Percentiles rank a stretch among this genome's conserved stretches.
Evolutionary conservation across 2,329 filamentous ascomycete species (phyloP).

Genomic region (Fusarium algeriense): DNA sequence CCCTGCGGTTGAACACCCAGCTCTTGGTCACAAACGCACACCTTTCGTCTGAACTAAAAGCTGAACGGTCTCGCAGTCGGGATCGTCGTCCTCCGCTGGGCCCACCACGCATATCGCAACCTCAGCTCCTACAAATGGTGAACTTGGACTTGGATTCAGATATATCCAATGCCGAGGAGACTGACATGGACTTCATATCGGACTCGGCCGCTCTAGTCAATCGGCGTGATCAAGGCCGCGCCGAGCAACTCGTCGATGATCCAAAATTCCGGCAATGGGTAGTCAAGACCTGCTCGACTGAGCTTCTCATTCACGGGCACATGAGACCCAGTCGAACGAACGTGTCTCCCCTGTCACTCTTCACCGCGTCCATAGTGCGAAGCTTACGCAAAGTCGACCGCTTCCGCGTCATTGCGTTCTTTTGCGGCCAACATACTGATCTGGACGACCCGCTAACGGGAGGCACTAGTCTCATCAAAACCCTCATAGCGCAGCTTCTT

Average conservation of each 20-base stretch:
- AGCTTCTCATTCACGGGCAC: not conserved
- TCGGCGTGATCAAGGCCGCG: not conserved
- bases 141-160: not conserved
- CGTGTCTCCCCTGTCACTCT: not conserved
- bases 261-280: not conserved
- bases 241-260: not conserved
- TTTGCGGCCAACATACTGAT: not conserved
- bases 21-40: not conserved
- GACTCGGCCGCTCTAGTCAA: not conserved
- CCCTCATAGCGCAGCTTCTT: not conserved
- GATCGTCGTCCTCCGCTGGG: not conserved
- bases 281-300: not conserved
- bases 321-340: not conserved
- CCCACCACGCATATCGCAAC: not conserved
- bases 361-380: not conserved
- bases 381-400: not conserved
- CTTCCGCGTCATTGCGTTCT: not conserved
- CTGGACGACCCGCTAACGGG: not conserved
- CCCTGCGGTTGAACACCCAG: not conserved
- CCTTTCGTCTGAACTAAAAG: fast-evolving
- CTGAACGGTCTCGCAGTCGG: not conserved
- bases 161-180: not conserved
- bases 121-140: not conserved
- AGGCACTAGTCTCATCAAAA: fast-evolving
- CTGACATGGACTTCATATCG: not conserved